Evolutionary conservation across 179 eudicot genomes (phyloP), one percentile per base, ranked within the genome.

Genomic region (Drosera spatulata): DNA sequence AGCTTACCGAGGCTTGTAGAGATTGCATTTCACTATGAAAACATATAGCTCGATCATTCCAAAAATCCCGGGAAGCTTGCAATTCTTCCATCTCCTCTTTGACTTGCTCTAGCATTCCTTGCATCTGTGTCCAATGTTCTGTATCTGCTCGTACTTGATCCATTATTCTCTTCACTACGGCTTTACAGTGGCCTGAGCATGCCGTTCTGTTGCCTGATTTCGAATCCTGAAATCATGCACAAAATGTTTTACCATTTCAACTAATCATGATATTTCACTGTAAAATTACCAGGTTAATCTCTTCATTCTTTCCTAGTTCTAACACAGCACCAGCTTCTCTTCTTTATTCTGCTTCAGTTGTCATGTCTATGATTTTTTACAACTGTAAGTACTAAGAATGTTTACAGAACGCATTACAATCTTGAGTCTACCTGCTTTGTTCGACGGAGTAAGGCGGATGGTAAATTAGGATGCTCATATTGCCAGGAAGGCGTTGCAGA

Each of bases 91-190:
- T 94, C 72, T 94, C 99, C 41, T 79, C 76, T 56, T 80, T 82
- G 5, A 94, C 85, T 65, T 82, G 82, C 37, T 81, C 85, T 10
- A 94, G 57, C 99, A 94, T 90, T 62, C 75, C 82, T 75, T 94
- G 99, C 97, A 94, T 94, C 71, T 94, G 91, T 5, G 97, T 83
- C 97, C 99, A 94, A 45, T 94, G 97, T 68, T 90, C 91, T 11
- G 89, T 90, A 74, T 94, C 99, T 3, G 84, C 87, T 59, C 89
- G 73, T 59, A 90, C 99, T 73, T 94, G 97, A 71, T 85, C 97
- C 67, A 91, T 75, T 13, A 94, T 80, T 79, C 79, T 85, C 69
- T 77, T 68, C 42, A 94, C 86, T 57, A 90, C 63, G 4, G 77
- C 75, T 70, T 85, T 94, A 80, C 97, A 90, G 8, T 80, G 78